Conservation (phyloP, 78 protist genomes). For the Monosiga brevicollis region DNA sequence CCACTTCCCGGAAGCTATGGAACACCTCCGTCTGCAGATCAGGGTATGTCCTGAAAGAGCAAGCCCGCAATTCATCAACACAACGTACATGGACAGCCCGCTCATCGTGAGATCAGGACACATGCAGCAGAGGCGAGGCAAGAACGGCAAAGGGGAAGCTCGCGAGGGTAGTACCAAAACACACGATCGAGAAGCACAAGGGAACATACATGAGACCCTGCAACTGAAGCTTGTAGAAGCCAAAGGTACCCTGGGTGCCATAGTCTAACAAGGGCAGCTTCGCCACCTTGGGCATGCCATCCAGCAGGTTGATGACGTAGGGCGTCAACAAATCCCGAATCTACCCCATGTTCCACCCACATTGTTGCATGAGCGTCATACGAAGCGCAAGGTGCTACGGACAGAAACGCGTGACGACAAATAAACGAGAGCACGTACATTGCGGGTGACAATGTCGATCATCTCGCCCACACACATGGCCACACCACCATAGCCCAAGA, state of each 20-base stretch:
- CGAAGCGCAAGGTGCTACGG: no score
- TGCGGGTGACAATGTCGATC: background rate
- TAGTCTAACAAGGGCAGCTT: conserved; percentile 54
- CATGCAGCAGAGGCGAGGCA: no score
- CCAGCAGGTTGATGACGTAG: conserved; percentile 52
- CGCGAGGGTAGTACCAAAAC: no score
- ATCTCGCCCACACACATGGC: background rate
- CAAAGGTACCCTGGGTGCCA: conserved; percentile 52
- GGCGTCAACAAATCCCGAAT: conserved; percentile 49
- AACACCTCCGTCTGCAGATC: conserved; percentile 68
- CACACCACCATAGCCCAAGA: conserved; percentile 7
- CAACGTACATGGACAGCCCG: no score
- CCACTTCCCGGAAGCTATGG: conserved; percentile 65
- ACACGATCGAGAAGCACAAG: no score
- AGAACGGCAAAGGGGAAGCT: no score
- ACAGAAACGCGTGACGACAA: no score
- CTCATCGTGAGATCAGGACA: no score
- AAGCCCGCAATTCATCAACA: no score
- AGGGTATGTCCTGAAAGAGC: no score
- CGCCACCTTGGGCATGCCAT: conserved; percentile 51
- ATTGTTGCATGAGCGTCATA: no score
- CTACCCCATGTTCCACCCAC: background rate
- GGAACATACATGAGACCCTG: conserved; percentile 33
- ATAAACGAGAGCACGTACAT: background rate
- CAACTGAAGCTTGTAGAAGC: conserved; percentile 51